Percentiles rank a stretch among this genome's conserved stretches.
phyloP scores from a whole-genome alignment of 1,284 basidiomycete genomes.

The Ganoderma boninense region DNA sequence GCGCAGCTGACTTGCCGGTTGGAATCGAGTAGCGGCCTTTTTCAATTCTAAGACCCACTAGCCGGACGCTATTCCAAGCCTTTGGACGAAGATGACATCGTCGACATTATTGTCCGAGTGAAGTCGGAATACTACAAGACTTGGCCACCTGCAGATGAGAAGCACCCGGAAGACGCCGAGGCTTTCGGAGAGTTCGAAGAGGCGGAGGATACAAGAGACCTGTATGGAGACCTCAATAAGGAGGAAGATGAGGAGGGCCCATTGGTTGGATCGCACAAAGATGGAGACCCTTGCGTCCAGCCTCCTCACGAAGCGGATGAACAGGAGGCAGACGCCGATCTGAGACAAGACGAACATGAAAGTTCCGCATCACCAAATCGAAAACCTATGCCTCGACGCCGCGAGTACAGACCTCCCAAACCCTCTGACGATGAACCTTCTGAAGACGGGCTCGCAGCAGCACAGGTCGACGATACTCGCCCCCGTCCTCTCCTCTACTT shows the following conservation, averaged over 20 bases:
- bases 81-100: slow-evolving; percentile 79
- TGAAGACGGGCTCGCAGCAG: slow-evolving; percentile 55
- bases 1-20: too few relatives aligned
- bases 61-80: slow-evolving; percentile 69
- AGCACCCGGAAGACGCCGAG: slow-evolving; percentile 59
- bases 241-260: slow-evolving; percentile 30
- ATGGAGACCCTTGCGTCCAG: slow-evolving; percentile 58
- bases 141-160: slow-evolving; percentile 51
- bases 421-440: slow-evolving; percentile 42
- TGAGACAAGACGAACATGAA: background rate
- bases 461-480: slow-evolving; percentile 48
- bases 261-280: slow-evolving; percentile 57
- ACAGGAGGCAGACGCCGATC: background rate
- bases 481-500: slow-evolving; percentile 32
- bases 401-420: slow-evolving; percentile 15
- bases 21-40: slow-evolving; percentile 57
- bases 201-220: slow-evolving; percentile 61
- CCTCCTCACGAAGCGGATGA: slow-evolving; percentile 38
- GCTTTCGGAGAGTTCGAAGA: slow-evolving; percentile 73
- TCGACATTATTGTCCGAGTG: slow-evolving; percentile 54
- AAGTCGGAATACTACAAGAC: slow-evolving; percentile 30
- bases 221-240: slow-evolving; percentile 54
- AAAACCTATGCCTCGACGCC: slow-evolving; percentile 14
- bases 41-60: slow-evolving; percentile 69
- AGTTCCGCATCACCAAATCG: background rate